These are phyloP conservation scores for Talaromyces proteolyticus DNA, from an alignment of 495 filamentous ascomycete genomes.

Conservation along the genomic window DNA sequence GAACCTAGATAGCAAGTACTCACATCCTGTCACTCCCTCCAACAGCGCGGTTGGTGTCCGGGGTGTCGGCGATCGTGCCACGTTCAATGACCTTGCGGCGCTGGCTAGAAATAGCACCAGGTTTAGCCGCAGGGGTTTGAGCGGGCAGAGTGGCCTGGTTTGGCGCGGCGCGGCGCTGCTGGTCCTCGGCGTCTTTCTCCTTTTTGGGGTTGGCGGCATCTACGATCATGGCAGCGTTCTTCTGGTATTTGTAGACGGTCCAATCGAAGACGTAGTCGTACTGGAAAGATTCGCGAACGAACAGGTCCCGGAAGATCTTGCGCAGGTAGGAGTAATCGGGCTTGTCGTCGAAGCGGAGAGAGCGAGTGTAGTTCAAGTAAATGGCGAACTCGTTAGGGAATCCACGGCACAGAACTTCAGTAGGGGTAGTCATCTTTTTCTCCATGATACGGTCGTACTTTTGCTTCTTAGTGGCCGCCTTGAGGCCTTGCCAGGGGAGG, in stretches of 20 bases:
- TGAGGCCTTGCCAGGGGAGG: constrained; percentile 98
- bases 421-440: constrained; percentile 99
- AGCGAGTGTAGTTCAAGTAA: constrained; percentile 99
- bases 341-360: constrained; percentile 99
- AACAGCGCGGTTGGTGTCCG: constrained; percentile 81
- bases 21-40: constrained; percentile 98
- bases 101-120: constrained; percentile 66
- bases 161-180: constrained; percentile 53
- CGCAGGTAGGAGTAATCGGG: constrained; percentile 99
- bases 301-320: constrained; percentile 99
- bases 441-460: constrained; percentile 99
- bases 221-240: constrained; percentile 90
- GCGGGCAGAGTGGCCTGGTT: constrained; percentile 55
- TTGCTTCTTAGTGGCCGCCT: constrained; percentile 99
- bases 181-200: constrained; percentile 72
- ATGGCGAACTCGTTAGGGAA: constrained; percentile 99
- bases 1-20: constrained; percentile 80
- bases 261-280: constrained; percentile 99
- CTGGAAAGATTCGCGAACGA: constrained; percentile 98
- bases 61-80: constrained; percentile 61
- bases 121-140: constrained; percentile 53
- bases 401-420: constrained; percentile 96
- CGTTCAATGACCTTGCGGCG: constrained; percentile 81
- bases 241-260: constrained; percentile 99
- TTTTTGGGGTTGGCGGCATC: constrained; percentile 64